A percentile compares a stretch with the other conserved stretches of the same genome.
These are phyloP conservation scores for Chrysoporthe deuterocubensis DNA, from an alignment of 2,329 filamentous ascomycete genomes.

Conservation along the genomic window DNA sequence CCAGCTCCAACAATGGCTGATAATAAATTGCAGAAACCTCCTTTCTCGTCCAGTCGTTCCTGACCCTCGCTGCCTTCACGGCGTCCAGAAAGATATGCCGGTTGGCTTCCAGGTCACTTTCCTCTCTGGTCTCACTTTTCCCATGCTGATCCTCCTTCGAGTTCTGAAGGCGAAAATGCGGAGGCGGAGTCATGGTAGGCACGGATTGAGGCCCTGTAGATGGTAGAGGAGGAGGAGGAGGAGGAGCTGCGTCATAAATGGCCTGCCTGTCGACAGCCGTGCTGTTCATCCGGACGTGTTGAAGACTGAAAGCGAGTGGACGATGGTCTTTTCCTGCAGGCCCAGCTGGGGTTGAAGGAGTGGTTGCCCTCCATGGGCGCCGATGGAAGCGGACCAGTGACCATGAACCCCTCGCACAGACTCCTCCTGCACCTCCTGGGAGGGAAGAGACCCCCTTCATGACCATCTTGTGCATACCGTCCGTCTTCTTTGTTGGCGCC, in stretches of 20 bases:
- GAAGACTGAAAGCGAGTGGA: background rate
- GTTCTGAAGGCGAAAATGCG: background rate
- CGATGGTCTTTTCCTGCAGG: background rate
- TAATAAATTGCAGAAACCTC: slow-evolving; percentile 84
- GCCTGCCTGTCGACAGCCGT: background rate
- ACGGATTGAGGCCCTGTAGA: background rate
- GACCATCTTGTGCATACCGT: background rate
- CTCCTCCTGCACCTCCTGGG: background rate
- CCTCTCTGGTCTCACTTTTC: background rate
- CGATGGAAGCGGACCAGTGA: background rate
- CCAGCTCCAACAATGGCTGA: slow-evolving; percentile 78
- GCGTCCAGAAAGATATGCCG: slow-evolving; percentile 51
- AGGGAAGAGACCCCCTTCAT: background rate
- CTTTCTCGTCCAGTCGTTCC: slow-evolving; percentile 79
- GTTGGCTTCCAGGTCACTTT: background rate
- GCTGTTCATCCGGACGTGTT: slow-evolving; percentile 4
- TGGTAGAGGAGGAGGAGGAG: background rate
- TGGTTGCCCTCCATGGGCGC: background rate
- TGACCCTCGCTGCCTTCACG: slow-evolving; percentile 61
- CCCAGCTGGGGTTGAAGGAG: background rate
- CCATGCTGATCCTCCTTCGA: background rate
- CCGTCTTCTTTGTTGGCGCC: background rate
- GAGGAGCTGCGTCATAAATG: background rate
- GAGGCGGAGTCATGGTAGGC: too few species aligned
- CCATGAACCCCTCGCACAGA: background rate